Evolutionary conservation across 345 rosid genomes (phyloP), one percentile per base, ranked within the genome.

Genomic region (Gossypium anomalum): DNA sequence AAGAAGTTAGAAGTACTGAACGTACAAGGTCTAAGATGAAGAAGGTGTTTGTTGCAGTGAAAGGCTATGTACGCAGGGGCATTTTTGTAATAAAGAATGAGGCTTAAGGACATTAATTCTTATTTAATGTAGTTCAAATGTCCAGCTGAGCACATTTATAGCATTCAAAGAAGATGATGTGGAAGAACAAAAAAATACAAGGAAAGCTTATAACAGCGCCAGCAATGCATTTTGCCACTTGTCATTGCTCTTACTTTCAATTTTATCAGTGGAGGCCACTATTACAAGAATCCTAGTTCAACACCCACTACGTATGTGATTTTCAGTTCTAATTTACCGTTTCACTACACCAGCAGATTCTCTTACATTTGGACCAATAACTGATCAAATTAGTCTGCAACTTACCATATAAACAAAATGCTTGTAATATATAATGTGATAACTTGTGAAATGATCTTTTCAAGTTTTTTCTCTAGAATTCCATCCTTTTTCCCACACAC

Each of bases 281-380:
- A 51, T 19, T 3, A 11, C 52, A 43, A 65, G 27, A 3, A 45
- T 23, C 15, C 59, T 49, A 12, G 72, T 68, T 9, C 16, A 9
- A 56, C 27, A 1, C 7, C 3, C 8, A 23, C 23, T 48, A 41
- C 3, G 71, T 67, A 25, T 4, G 49, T 47, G 7, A 5, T 67
- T 11, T 43, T 44, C 51, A 29, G 66, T 43, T 29, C 66, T 29
- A 25, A 25, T 38, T 11, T 41, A 65, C n/a, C 69, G 4, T 65
- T 34, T 23, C 10, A 43, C 16, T 41, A 7, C 15, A 17, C 48
- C 49, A 9, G 49, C 48, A 41, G 48, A 14, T 29, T 71, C 51
- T 43, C 38, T 41, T 57, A 60, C 55, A 72, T 22, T 43, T 73
- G 67, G 66, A 47, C 76, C 68, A 73, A 59, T 61, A 17, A 9